Conservation (phyloP, 257 asterid species). For the Pogostemon cablin region DNA sequence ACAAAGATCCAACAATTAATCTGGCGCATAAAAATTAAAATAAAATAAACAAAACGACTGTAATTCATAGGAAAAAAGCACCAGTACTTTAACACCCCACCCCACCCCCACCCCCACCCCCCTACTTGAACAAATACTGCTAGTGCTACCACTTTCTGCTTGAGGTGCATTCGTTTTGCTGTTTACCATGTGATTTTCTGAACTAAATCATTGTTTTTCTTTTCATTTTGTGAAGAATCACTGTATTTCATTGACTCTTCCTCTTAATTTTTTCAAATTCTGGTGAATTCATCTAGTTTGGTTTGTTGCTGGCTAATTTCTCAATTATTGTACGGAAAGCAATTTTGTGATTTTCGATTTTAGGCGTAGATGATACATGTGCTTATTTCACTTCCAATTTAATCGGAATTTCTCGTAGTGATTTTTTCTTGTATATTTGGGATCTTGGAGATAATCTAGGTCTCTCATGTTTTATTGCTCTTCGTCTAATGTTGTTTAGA, state of each 20-base stretch:
- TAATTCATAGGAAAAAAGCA: slow-evolving; percentile 4
- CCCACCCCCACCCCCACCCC: neutral
- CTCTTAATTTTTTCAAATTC: neutral
- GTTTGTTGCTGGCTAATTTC: slow-evolving; percentile 6
- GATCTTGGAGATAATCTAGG: slow-evolving; percentile 15
- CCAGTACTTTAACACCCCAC: slow-evolving; percentile 24
- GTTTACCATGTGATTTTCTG: slow-evolving; percentile 14
- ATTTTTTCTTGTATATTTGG: slow-evolving; percentile 9
- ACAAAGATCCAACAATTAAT: neutral
- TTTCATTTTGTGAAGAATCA: neutral
- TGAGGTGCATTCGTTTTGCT: slow-evolving; percentile 2
- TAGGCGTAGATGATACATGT: neutral
- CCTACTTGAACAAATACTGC: slow-evolving; percentile 8
- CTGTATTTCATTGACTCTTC: slow-evolving; percentile 9
- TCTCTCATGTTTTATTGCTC: slow-evolving; percentile 8
- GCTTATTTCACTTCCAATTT: neutral
- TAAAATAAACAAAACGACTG: slow-evolving; percentile 12
- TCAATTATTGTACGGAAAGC: neutral
- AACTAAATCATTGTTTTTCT: neutral
- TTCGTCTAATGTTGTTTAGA: neutral
- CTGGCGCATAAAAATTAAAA: neutral
- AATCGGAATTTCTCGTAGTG: neutral
- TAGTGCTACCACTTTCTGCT: neutral
- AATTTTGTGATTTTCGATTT: neutral
- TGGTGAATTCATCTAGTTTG: slow-evolving; percentile 16